A percentile compares a stretch with the other conserved stretches of the same genome.
Evolutionary conservation across 2,329 filamentous ascomycete genomes (phyloP).

Genomic region (Epicoccum nigrum): DNA sequence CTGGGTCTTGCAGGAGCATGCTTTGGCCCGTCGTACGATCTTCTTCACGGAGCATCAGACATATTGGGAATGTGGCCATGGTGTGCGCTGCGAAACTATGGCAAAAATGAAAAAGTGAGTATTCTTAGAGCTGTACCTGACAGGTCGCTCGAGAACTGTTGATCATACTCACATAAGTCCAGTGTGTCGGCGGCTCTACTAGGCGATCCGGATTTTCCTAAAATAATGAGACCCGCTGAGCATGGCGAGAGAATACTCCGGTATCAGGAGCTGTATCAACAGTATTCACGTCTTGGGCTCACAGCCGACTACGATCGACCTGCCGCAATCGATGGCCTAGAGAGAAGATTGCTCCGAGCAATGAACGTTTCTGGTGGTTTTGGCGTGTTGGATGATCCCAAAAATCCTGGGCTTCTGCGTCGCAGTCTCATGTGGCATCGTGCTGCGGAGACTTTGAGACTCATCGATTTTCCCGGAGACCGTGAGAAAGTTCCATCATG

Average conservation of each 20-base stretch:
- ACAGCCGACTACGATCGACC: slow-evolving; percentile 33
- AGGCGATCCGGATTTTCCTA: slow-evolving; percentile 36
- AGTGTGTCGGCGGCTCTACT: slow-evolving; percentile 35
- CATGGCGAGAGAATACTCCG: neutral
- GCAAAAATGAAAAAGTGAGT: slow-evolving; percentile 25
- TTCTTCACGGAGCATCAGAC: slow-evolving; percentile 31
- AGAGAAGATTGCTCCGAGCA: slow-evolving; percentile 32
- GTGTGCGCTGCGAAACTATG: slow-evolving; percentile 26
- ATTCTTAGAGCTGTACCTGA: too few species aligned
- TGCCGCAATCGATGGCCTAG: slow-evolving; percentile 41
- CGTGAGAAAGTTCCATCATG: too few species aligned
- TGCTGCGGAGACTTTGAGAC: neutral
- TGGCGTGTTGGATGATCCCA: neutral
- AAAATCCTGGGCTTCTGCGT: neutral
- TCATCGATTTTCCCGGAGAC: neutral
- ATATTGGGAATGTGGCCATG: slow-evolving; percentile 37
- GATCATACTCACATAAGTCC: neutral
- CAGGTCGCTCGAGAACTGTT: too few species aligned
- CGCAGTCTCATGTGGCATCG: neutral
- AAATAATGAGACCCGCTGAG: neutral
- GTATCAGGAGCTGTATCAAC: slow-evolving; percentile 28
- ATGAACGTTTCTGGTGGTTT: slow-evolving; percentile 11
- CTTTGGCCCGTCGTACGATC: slow-evolving; percentile 32
- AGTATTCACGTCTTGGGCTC: slow-evolving; percentile 41
- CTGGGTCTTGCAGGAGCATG: slow-evolving; percentile 38